Percentiles rank a stretch among this genome's conserved stretches.
These are phyloP conservation scores for Aspergillus unguis DNA, from an alignment of 2,329 filamentous ascomycete species.

Conservation along the genomic window DNA sequence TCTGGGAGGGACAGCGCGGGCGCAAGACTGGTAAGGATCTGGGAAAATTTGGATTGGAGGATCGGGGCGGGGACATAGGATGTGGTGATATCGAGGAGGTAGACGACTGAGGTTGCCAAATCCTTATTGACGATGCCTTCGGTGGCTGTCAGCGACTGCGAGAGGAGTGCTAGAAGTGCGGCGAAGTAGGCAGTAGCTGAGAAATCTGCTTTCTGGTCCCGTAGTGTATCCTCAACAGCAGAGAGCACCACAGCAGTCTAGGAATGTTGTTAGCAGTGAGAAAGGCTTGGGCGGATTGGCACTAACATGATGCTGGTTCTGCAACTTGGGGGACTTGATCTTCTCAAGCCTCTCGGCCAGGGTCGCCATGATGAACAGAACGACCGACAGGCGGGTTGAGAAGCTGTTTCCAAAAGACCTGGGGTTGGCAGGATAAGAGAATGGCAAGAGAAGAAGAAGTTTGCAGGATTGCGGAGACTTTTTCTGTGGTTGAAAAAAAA, in stretches of 20 bases:
- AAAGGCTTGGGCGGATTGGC: constrained; percentile 7
- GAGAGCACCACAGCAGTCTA: constrained; percentile 70
- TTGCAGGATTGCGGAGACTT: constrained; percentile 25
- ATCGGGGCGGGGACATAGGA: constrained; percentile 80
- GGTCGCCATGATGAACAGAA: constrained; percentile 50
- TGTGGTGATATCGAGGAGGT: constrained; percentile 90
- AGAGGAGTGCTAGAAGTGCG: constrained; percentile 83
- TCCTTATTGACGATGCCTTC: constrained; percentile 73
- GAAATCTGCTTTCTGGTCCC: constrained; percentile 77
- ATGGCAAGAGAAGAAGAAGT: constrained; percentile 23
- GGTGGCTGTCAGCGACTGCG: constrained; percentile 64
- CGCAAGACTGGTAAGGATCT: constrained; percentile 82
- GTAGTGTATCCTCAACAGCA: constrained; percentile 88
- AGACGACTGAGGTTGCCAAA: constrained; percentile 80
- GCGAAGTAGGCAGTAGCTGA: constrained; percentile 93
- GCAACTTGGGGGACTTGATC: constrained; percentile 93
- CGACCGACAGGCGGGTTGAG: constrained; percentile 25
- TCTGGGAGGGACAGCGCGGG: constrained; percentile 76
- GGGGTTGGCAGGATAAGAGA: constrained; percentile 20
- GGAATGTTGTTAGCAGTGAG: constrained; percentile 13
- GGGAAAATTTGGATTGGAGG: constrained; percentile 89
- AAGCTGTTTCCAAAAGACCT: constrained; percentile 17
- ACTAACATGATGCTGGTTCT: constrained; percentile 86
- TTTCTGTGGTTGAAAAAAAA: constrained; percentile 29
- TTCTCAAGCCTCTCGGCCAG: constrained; percentile 92